phyloP scores from a whole-genome alignment of 2,329 filamentous ascomycete genomes.

The Curvularia sp. region DNA sequence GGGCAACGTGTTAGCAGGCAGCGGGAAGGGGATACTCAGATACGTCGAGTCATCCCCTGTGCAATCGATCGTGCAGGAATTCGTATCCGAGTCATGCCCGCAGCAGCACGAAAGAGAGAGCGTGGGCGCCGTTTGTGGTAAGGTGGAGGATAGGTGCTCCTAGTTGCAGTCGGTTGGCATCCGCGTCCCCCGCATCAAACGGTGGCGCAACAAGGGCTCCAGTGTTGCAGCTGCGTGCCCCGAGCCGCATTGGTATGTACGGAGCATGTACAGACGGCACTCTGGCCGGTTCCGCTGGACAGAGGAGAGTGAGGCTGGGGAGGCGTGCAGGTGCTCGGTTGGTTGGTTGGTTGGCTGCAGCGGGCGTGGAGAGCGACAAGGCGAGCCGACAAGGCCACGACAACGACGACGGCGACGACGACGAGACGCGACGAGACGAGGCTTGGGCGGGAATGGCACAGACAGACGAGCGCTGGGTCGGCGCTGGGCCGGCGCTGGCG shows the following conservation, averaged over 20 bases:
- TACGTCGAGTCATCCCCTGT: not conserved
- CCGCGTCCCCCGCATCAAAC: constrained; percentile 9
- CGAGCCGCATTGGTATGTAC: not conserved
- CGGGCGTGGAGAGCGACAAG: not conserved
- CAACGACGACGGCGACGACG: too few relatives aligned
- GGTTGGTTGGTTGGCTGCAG: too few relatives aligned
- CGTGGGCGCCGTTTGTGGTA: not conserved
- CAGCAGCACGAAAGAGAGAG: not conserved
- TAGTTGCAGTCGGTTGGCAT: not conserved
- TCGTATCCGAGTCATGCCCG: not conserved
- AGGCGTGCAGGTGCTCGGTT: too few relatives aligned
- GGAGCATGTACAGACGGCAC: too few relatives aligned
- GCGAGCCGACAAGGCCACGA: not conserved
- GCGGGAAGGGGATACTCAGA: not conserved
- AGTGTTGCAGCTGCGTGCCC: not conserved
- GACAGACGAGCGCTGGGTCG: not conserved
- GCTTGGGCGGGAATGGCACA: too few relatives aligned
- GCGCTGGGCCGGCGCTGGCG: not conserved
- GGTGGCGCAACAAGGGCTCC: not conserved
- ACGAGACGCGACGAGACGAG: too few relatives aligned
- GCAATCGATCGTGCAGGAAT: constrained; percentile 1
- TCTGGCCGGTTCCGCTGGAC: too few relatives aligned
- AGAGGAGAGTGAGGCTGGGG: too few relatives aligned
- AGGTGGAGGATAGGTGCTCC: not conserved
- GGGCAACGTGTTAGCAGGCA: not conserved